Percentiles rank a stretch among this genome's conserved stretches.
phyloP scores from a whole-genome alignment of 106 monocot genomes.

The Dendrobium officinale region DNA sequence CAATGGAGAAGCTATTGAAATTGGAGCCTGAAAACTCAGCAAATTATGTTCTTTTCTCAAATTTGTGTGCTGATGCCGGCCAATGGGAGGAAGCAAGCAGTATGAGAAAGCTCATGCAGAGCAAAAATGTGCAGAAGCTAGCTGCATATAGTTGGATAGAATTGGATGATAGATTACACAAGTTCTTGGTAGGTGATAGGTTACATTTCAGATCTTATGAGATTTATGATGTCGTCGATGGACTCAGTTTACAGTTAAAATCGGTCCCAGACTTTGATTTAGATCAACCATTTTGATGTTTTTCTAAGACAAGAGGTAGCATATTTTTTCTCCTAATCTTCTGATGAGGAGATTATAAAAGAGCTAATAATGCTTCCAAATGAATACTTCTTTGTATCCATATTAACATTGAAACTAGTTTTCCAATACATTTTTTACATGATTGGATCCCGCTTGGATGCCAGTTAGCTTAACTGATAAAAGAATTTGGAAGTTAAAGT shows the following conservation, averaged over 20 bases:
- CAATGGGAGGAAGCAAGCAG: slow-evolving; percentile 68
- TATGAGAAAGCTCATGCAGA: slow-evolving; percentile 67
- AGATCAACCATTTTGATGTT: slow-evolving; percentile 20
- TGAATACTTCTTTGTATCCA: neutral
- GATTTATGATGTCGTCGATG: slow-evolving; percentile 43
- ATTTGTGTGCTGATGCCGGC: slow-evolving; percentile 61
- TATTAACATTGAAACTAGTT: too few relatives aligned
- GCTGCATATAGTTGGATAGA: slow-evolving; percentile 94
- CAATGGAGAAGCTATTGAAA: slow-evolving; percentile 45
- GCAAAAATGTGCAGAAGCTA: slow-evolving; percentile 55
- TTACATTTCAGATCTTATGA: slow-evolving; percentile 63
- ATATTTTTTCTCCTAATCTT: neutral
- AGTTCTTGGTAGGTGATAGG: slow-evolving; percentile 65
- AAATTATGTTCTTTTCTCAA: slow-evolving; percentile 81
- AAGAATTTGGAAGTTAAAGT: too few relatives aligned
- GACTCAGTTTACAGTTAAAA: slow-evolving; percentile 43
- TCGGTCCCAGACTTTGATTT: slow-evolving; percentile 20
- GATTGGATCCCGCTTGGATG: too few relatives aligned
- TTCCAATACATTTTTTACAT: too few relatives aligned
- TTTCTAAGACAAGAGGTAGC: neutral
- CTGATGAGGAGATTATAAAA: neutral
- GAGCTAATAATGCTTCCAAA: neutral
- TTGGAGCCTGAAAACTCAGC: slow-evolving; percentile 81
- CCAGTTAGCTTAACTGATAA: too few relatives aligned
- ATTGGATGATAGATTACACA: slow-evolving; percentile 49